Evolutionary conservation across 345 rosid genomes (phyloP).

Genomic region (Brassica juncea): DNA sequence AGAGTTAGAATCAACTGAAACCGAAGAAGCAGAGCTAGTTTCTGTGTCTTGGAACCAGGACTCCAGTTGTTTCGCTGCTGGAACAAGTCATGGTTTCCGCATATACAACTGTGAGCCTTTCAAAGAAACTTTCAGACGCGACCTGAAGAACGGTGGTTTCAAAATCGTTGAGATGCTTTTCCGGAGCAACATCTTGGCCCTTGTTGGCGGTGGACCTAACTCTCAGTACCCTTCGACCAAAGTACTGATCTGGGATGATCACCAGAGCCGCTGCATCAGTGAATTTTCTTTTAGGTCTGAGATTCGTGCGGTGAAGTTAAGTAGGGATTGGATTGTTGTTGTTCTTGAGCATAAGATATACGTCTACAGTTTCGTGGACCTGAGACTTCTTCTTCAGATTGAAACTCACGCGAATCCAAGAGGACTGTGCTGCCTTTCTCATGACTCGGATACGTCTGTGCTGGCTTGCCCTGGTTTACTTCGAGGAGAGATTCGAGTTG

Average conservation of each 20-base stretch:
- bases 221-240: conserved; percentile 79
- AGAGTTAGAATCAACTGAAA: conserved; percentile 40
- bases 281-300: conserved; percentile 84
- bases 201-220: conserved; percentile 70
- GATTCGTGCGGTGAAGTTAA: conserved; percentile 67
- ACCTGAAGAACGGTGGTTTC: conserved; percentile 67
- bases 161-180: conserved; percentile 88
- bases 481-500: conserved; percentile 72
- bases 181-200: conserved; percentile 83
- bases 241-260: conserved; percentile 89
- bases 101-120: conserved; percentile 81
- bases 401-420: conserved; percentile 74
- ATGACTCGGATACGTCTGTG: conserved; percentile 63
- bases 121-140: conserved; percentile 70
- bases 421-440: conserved; percentile 90
- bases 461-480: conserved; percentile 84
- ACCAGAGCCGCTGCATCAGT: conserved; percentile 77
- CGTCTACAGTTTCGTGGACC: conserved; percentile 68
- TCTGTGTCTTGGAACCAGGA: conserved; percentile 87
- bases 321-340: conserved; percentile 69
- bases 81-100: conserved; percentile 70
- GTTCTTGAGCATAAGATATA: conserved; percentile 89
- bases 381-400: conserved; percentile 81
- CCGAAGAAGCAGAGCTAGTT: conserved; percentile 51
- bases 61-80: conserved; percentile 78